Evolutionary conservation across 2,329 filamentous ascomycete genomes (phyloP), one percentile per base, ranked within the genome.

Genomic region (Dothideomycetes sp.): DNA sequence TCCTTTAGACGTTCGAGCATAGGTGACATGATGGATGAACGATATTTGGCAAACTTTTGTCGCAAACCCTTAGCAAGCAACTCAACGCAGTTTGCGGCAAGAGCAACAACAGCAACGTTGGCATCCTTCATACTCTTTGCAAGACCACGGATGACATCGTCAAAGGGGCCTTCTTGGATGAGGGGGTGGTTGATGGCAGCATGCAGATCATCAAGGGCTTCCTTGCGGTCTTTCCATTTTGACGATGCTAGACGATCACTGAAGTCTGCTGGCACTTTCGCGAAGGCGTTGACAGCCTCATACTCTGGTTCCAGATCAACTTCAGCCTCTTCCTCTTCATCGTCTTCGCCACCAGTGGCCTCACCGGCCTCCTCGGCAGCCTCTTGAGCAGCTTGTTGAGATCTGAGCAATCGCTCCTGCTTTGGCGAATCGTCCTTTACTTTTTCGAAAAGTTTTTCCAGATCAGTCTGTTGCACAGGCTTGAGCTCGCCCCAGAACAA

Each of bases 41-140:
- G 79, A 59, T 98, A 86, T 62, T 84, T 94, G 39, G 67, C 71
- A 58, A 94, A 98, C 17, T 71, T 66, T 52, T 76, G 80, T 31
- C 85, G 80, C 46, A 98, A 60, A 34, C 91, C 91, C 54, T 85
- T 91, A 32, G 88, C 89, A 18, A 98, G 68, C 19, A 83, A 74
- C 54, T 96, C 88, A 23, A 95, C 82, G 62, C 89, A 94, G 53
- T 93, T 88, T 3, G 89, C 91, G 5, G 93, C 89, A 49, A 91
- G 81, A 2, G 83, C 91, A 15, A 95, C 91, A 34, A 96, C 91
- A 4, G 85, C 82, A 51, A 98, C 82, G 57, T 98, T 98, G 52
- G 93, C 91, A 53, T 98, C 93, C 63, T 98, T 98, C 91, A 98
- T 98, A 53, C 78, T 86, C 63, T 96, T 98, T 31, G 91, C 89